phyloP scores from a whole-genome alignment of 2,329 filamentous ascomycete genomes.

The Alternaria gansuensis region DNA sequence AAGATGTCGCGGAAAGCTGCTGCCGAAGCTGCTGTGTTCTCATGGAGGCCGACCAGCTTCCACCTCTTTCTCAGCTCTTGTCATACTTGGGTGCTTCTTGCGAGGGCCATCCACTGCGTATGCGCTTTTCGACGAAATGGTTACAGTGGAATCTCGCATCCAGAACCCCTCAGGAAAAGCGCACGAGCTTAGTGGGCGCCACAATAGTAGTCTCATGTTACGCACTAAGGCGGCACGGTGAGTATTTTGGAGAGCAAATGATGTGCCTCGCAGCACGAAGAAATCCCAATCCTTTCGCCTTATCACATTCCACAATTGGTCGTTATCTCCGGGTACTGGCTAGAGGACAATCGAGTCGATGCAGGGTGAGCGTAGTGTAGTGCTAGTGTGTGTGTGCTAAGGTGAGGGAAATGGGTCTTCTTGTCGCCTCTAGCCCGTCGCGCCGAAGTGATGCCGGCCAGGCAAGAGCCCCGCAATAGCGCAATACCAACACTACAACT shows the following conservation, averaged over 20 bases:
- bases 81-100: neutral
- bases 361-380: slow-evolving; percentile 3
- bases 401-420: slow-evolving; percentile 9
- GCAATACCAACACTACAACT: neutral
- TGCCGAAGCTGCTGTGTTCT: slow-evolving; percentile 3
- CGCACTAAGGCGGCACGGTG: slow-evolving; percentile 22
- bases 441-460: slow-evolving; percentile 17
- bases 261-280: slow-evolving; percentile 28
- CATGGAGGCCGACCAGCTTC: neutral
- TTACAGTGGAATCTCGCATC: slow-evolving; percentile 30
- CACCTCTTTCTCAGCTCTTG: slow-evolving; percentile 15
- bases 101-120: neutral
- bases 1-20: slow-evolving; percentile 4
- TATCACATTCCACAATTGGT: slow-evolving; percentile 20
- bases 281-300: slow-evolving; percentile 4
- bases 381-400: neutral
- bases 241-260: slow-evolving; percentile 22
- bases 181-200: slow-evolving; percentile 28
- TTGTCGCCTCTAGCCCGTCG: slow-evolving; percentile 3
- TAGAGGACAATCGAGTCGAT: slow-evolving; percentile 3
- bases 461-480: slow-evolving; percentile 8
- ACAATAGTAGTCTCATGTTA: slow-evolving; percentile 18
- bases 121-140: slow-evolving; percentile 7
- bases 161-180: slow-evolving; percentile 15
- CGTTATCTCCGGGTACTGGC: slow-evolving; percentile 9